Evolutionary conservation across 192 early-diverging fungal genomes (phyloP).

Genomic region (Coemansia asiatica): DNA sequence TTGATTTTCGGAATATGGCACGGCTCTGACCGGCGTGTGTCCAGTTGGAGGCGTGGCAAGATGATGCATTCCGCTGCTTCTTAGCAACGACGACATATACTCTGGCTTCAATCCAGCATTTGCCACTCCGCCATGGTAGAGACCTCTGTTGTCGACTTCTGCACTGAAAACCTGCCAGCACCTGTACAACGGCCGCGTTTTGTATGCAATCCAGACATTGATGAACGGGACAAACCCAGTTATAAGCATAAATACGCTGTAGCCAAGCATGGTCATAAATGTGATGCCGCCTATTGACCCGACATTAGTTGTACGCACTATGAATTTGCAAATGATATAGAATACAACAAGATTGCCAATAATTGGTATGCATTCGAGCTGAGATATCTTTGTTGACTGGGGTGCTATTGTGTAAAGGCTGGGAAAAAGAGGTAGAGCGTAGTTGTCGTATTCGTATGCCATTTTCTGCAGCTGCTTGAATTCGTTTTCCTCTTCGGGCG

Average conservation of each 20-base stretch:
- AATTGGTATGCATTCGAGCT: conserved; percentile 47
- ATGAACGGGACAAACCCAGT: conserved; percentile 48
- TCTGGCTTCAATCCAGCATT: conserved; percentile 22
- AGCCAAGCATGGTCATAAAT: conserved; percentile 18
- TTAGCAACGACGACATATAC: not conserved
- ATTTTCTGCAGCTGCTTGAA: conserved; percentile 36
- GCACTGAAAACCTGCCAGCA: conserved; percentile 46
- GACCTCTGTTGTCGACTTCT: conserved; percentile 29
- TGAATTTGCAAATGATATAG: conserved; percentile 25
- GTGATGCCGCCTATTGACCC: conserved; percentile 25
- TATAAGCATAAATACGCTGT: conserved; percentile 16
- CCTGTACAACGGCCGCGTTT: conserved; percentile 30
- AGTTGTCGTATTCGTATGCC: conserved; percentile 47
- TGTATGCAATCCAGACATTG: conserved; percentile 41
- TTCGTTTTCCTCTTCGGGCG: conserved; percentile 22
- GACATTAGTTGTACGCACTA: conserved; percentile 22
- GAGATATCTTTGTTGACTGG: conserved; percentile 44
- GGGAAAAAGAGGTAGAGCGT: conserved; percentile 35
- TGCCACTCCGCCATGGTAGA: conserved; percentile 35
- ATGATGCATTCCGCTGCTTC: conserved; percentile 9
- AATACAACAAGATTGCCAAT: conserved; percentile 41
- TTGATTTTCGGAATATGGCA: not conserved
- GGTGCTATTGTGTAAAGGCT: conserved; percentile 23
- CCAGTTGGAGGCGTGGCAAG: conserved; percentile 3
- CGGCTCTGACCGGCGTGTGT: not conserved